Base-by-base conservation (phyloP, 2,329 filamentous ascomycete species). In the Fusarium sp. region DNA sequence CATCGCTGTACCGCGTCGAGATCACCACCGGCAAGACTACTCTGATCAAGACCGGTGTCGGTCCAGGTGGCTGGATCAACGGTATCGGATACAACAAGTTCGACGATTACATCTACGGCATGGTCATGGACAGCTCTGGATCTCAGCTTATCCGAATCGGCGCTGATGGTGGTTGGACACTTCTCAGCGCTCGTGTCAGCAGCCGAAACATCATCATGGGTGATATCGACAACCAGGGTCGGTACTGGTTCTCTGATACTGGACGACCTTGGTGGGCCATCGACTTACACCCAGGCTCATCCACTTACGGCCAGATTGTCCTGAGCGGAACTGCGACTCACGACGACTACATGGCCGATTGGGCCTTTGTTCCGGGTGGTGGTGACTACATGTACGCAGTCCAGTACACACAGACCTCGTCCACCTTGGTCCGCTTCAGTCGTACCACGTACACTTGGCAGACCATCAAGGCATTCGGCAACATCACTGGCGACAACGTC, bases 281-380 rank as follows among this genome's bases (percentile, higher is more conserved):
- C 18, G 71, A 75, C n/a, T 60, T 75, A 12, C 60, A 56, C 39
- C 67, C 71, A 2, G 58, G 60, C 8, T 75, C 73, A 1, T 7
- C 67, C 0, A 75, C 53, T 0, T 74, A 68, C 37, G 71, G 71
- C 59, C 62, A 70, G 23, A 60, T 75, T 18, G 39, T 74, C 4
- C 40, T 58, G 40, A 74, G 52, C 16, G 73, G 73, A 2, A 68
- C 63, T 6, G 61, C 60, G 10, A 52, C 51, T 7, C 63, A 55
- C 10, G 40, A 46, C 16, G 46, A 60, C 13, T 52, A 40, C n/a
- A 39, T 59, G 5, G 70, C 68, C 8, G 73, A 75, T 37, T 75
- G 73, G 73, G 66, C 68, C 1, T 75, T 71, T 31, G 73, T 75
- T 1, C 73, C 73, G 3, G 73, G 73, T 13, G 73, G 73, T n/a